These are phyloP conservation scores for Aspergillus felis DNA, from an alignment of 2,329 filamentous ascomycete genomes.

Conservation along the genomic window DNA sequence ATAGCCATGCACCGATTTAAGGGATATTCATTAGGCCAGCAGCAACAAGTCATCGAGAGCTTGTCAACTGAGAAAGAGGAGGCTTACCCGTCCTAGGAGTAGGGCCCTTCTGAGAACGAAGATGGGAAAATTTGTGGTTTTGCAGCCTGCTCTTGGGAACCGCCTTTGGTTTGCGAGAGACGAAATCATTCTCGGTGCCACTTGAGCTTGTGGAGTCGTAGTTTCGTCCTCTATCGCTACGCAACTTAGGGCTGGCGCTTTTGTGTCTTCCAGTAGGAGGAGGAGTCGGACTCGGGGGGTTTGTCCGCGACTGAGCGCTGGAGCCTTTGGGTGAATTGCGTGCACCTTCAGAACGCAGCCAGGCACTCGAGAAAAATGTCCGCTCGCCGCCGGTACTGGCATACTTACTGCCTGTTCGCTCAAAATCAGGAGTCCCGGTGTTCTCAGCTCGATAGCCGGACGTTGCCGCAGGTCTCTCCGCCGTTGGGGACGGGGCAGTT, in stretches of 20 bases:
- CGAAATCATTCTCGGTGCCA: constrained; percentile 28
- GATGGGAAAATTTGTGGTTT: constrained; percentile 27
- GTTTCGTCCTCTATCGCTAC: constrained; percentile 26
- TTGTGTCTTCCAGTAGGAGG: constrained; percentile 33
- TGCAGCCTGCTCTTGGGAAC: constrained; percentile 37
- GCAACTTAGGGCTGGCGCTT: constrained; percentile 43
- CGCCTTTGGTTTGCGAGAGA: constrained; percentile 36
- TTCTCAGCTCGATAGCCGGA: constrained; percentile 25
- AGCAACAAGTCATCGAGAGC: neutral
- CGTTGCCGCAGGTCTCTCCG: constrained; percentile 39
- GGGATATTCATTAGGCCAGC: neutral
- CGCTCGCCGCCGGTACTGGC: constrained; percentile 53
- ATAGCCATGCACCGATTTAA: neutral
- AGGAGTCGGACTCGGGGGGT: constrained; percentile 32
- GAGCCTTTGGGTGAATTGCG: constrained; percentile 45
- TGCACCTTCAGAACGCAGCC: constrained; percentile 52
- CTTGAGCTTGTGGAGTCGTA: constrained; percentile 40
- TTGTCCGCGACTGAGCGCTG: constrained; percentile 31
- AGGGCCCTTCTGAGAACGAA: constrained; percentile 19
- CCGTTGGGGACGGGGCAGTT: constrained; percentile 38
- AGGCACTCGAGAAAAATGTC: constrained; percentile 51
- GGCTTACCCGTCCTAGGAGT: constrained; percentile 31
- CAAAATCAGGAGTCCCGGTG: constrained; percentile 35
- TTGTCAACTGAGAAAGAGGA: neutral
- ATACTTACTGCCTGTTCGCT: constrained; percentile 55